phyloP scores from a whole-genome alignment of 225 moss, liverwort and hornwort species.

The Pleurozium schreberi region DNA sequence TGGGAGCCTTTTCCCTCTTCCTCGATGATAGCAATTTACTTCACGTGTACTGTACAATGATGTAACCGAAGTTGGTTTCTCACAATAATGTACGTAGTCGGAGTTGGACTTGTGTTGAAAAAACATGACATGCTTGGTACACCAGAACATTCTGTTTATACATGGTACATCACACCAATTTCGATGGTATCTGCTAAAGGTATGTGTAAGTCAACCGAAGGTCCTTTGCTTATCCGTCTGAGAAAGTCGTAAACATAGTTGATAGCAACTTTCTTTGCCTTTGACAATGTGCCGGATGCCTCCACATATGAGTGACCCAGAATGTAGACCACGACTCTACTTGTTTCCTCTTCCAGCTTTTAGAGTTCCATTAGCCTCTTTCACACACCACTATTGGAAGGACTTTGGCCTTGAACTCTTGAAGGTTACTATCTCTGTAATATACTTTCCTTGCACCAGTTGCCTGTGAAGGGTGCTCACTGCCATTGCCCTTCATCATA shows the following conservation, averaged over 20 bases:
- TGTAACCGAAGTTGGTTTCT: not conserved
- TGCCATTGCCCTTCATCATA: not conserved
- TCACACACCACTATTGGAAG: no score
- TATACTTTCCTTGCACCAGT: constrained; percentile 34
- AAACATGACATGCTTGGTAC: not conserved
- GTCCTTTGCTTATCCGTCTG: constrained; percentile 33
- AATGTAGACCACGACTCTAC: constrained; percentile 50
- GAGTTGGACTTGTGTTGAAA: not conserved
- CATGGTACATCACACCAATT: constrained; percentile 46
- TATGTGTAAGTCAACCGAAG: constrained; percentile 22
- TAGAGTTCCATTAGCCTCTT: constrained; percentile 7
- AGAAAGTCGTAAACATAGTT: constrained; percentile 53
- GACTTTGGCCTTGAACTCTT: not conserved
- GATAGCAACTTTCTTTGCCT: constrained; percentile 44
- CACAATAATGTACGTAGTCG: no score
- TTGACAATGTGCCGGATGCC: constrained; percentile 39
- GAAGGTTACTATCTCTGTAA: constrained; percentile 1
- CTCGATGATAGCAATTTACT: not conserved
- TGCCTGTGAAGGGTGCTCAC: not conserved
- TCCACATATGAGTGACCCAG: constrained; percentile 64
- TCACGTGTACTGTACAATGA: no score
- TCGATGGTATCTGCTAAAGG: constrained; percentile 50
- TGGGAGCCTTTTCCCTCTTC: not conserved
- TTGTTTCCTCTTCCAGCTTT: constrained; percentile 30
- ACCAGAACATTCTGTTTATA: not conserved